Percentiles rank a stretch among this genome's conserved stretches.
phyloP scores from a whole-genome alignment of 2,329 filamentous ascomycete genomes.

The Byssochlamys sp. region DNA sequence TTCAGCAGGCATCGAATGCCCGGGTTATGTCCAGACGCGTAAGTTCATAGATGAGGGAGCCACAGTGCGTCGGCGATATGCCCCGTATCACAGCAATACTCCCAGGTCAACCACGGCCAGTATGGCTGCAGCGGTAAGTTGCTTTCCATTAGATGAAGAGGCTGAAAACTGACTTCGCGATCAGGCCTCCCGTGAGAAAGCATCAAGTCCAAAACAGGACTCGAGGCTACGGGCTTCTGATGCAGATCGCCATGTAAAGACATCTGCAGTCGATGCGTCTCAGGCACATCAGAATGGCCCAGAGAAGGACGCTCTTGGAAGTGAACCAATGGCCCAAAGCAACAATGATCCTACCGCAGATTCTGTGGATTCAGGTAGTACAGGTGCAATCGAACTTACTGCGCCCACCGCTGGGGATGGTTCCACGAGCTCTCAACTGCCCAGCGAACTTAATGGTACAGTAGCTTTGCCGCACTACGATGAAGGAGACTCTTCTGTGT shows the following conservation, averaged over 20 bases:
- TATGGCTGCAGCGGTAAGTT: not conserved
- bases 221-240: not conserved
- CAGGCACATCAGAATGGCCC: not conserved
- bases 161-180: not conserved
- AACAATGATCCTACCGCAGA: not conserved
- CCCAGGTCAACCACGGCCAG: not conserved
- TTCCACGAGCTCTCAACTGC: not conserved
- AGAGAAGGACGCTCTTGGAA: not conserved
- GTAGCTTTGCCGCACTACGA: not conserved
- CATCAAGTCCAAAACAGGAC: not conserved
- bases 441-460: not conserved
- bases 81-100: slow-evolving; percentile 24
- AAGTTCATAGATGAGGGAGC: slow-evolving; percentile 37
- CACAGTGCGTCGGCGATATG: slow-evolving; percentile 30
- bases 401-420: not conserved
- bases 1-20: slow-evolving; percentile 29
- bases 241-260: not conserved
- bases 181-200: not conserved
- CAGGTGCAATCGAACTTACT: not conserved
- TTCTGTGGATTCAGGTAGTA: not conserved
- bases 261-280: not conserved
- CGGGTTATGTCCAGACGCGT: slow-evolving; percentile 34
- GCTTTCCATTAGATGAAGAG: not conserved
- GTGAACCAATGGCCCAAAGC: not conserved
- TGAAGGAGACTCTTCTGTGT: not conserved